Percentiles rank a stretch among this genome's conserved stretches.
phyloP scores from a whole-genome alignment of 805 yeast species.

The Spathaspora sp. region DNA sequence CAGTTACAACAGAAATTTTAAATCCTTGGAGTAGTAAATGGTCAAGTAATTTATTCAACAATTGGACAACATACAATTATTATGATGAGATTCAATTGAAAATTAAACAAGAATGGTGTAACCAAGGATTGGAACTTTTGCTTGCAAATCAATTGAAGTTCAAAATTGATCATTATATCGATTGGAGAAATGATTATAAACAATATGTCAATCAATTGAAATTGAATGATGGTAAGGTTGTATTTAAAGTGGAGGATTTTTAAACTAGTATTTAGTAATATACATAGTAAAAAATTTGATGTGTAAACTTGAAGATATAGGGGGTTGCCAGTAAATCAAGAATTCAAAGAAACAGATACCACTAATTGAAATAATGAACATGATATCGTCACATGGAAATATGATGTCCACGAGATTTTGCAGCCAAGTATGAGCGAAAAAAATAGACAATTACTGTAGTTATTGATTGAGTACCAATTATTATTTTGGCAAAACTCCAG shows the following conservation, averaged over 20 bases:
- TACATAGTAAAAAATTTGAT: not conserved
- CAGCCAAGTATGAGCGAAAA: too few species aligned
- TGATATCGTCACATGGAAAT: too few species aligned
- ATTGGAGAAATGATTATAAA: slow-evolving; percentile 37
- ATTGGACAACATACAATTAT: slow-evolving; percentile 27
- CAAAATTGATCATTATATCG: slow-evolving; percentile 25
- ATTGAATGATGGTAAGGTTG: slow-evolving; percentile 28
- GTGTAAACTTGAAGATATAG: too few species aligned
- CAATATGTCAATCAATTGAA: slow-evolving; percentile 22
- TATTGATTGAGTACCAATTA: too few species aligned
- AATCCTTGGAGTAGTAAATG: slow-evolving; percentile 37
- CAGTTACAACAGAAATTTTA: slow-evolving; percentile 12
- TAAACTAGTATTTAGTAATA: slow-evolving; percentile 7
- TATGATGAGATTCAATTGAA: slow-evolving; percentile 28
- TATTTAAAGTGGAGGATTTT: slow-evolving; percentile 36
- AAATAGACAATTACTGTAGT: too few species aligned
- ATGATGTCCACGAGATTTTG: too few species aligned
- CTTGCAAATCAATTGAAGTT: slow-evolving; percentile 25
- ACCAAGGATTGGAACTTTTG: slow-evolving; percentile 27
- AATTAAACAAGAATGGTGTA: slow-evolving; percentile 27
- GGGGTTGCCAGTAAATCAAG: too few species aligned
- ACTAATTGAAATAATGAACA: too few species aligned
- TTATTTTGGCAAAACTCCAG: too few species aligned
- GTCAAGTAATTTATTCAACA: slow-evolving; percentile 29
- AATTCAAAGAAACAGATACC: too few species aligned